Conservation (phyloP, 1,284 basidiomycete genomes). For the Trichosporon ovoides region DNA sequence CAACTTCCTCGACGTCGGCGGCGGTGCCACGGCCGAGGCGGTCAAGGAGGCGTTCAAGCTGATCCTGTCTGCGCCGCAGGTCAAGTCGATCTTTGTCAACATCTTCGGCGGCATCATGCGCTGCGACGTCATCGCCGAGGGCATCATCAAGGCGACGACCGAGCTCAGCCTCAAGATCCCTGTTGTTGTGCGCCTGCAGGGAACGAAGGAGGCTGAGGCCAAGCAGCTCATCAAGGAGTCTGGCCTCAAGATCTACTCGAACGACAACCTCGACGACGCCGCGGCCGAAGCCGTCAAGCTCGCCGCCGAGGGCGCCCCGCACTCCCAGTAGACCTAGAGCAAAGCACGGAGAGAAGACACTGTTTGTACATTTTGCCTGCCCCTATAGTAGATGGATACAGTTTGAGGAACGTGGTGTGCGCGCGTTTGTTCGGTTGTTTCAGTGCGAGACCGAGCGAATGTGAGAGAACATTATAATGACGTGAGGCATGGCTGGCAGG, state of each 20-base stretch:
- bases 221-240: constrained; percentile 90
- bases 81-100: constrained; percentile 99
- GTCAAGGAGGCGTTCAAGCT: constrained; percentile 99
- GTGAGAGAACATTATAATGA: neutral
- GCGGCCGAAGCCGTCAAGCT: constrained; percentile 77
- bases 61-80: constrained; percentile 79
- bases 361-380: constrained; percentile 1
- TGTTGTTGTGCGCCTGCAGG: constrained; percentile 89
- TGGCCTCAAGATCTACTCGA: constrained; percentile 74
- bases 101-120: constrained; percentile 92
- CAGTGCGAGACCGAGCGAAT: neutral
- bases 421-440: neutral
- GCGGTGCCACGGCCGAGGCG: constrained; percentile 94
- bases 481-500: too few species aligned
- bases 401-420: neutral
- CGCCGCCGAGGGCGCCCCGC: constrained; percentile 40
- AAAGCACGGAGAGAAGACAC: neutral
- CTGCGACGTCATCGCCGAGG: constrained; percentile 92
- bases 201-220: constrained; percentile 92
- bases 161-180: constrained; percentile 83
- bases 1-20: constrained; percentile 95
- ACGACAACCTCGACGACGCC: constrained; percentile 53
- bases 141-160: constrained; percentile 95
- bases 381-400: constrained; percentile 4
- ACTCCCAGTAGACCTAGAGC: constrained; percentile 13